Conservation (phyloP, 352 stramenopile species). For the Blastocystis sp. region DNA sequence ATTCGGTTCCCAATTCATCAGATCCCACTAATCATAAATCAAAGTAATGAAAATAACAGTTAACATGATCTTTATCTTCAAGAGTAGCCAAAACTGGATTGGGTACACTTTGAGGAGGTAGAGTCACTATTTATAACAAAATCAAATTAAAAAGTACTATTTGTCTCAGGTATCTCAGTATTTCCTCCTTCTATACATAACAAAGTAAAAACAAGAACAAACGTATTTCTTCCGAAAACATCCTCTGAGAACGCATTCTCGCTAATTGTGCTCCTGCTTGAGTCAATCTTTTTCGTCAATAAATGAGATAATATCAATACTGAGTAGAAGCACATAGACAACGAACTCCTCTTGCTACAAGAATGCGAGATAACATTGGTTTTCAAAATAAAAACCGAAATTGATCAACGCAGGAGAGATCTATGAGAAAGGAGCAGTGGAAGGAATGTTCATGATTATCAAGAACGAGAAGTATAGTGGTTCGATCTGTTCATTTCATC, state of each 20-base stretch:
- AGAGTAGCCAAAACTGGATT: no score
- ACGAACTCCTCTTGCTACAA: conserved; percentile 35
- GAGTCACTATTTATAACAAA: not conserved
- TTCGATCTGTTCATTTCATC: not conserved
- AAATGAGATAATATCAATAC: not conserved
- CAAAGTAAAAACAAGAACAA: not conserved
- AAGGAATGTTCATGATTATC: not conserved
- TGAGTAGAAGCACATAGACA: conserved; percentile 11
- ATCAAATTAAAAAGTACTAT: not conserved
- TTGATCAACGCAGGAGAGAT: not conserved
- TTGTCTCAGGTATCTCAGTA: not conserved
- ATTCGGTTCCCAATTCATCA: no score
- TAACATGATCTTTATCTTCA: no score
- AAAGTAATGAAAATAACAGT: not conserved
- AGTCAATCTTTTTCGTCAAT: not conserved
- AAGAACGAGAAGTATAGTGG: not conserved
- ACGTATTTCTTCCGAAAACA: conserved; percentile 45
- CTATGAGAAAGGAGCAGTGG: not conserved
- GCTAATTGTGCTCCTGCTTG: not conserved
- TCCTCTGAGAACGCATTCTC: not conserved
- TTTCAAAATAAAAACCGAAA: not conserved
- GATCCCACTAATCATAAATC: no score
- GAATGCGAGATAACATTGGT: conserved; percentile 36
- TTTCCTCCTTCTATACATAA: conserved; percentile 6
- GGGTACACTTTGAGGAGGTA: not conserved